A percentile compares a stretch with the other conserved stretches of the same genome.
Evolutionary conservation across 768 basidiomycete genomes (phyloP).

Genomic region (Aureoboletus auriporus): DNA sequence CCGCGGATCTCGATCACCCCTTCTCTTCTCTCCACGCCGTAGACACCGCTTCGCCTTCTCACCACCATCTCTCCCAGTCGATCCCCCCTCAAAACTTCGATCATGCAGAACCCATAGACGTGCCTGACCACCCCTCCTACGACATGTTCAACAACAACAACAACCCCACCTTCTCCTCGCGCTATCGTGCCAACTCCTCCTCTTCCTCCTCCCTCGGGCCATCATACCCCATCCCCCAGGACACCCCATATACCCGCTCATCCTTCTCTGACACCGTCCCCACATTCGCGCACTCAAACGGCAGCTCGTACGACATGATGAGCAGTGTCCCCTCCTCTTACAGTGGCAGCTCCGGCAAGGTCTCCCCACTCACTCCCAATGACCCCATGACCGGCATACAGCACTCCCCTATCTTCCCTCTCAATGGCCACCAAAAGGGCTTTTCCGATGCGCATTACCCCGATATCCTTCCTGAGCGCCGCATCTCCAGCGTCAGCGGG

Average conservation of each 20-base stretch:
- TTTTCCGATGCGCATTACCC: conserved; percentile 51
- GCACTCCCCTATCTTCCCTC: conserved; percentile 49
- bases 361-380: conserved; percentile 69
- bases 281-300: conserved; percentile 49
- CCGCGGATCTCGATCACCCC: conserved; percentile 54
- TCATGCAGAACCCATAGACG: conserved; percentile 52
- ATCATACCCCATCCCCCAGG: conserved; percentile 49
- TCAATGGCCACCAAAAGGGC: conserved; percentile 45
- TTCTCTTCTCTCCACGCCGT: conserved; percentile 45
- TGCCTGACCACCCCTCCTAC: conserved; percentile 56
- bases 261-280: conserved; percentile 59
- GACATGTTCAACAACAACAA: conserved; percentile 57
- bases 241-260: conserved; percentile 55
- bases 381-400: conserved; percentile 59
- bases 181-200: conserved; percentile 70
- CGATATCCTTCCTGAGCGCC: conserved; percentile 60
- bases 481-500: conserved; percentile 42
- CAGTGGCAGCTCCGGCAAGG: conserved; percentile 59
- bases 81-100: conserved; percentile 43
- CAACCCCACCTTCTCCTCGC: conserved; percentile 47
- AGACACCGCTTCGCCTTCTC: conserved; percentile 35
- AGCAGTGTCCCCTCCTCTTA: conserved; percentile 59
- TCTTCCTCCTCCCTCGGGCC: conserved; percentile 67
- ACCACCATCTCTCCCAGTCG: conserved; percentile 30
- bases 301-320: conserved; percentile 63